Evolutionary conservation across 2,329 filamentous ascomycete species (phyloP).

Genomic region (Fusarium azukiicola): DNA sequence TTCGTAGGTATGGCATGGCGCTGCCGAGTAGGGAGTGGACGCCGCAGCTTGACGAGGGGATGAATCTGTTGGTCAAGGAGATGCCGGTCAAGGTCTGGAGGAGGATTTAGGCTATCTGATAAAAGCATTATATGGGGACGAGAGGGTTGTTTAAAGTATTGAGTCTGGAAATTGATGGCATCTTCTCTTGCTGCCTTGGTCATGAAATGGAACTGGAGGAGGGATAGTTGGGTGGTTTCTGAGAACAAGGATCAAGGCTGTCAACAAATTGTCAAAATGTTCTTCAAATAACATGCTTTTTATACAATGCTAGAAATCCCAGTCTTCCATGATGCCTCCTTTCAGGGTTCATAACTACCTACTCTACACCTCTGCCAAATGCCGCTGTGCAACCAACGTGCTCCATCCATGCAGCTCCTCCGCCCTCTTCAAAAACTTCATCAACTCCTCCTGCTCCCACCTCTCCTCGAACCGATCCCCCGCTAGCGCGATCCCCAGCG

Average conservation of each 20-base stretch:
- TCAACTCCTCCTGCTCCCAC: conserved; percentile 61
- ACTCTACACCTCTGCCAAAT: conserved; percentile 1
- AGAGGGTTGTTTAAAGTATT: background rate
- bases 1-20: conserved; percentile 61
- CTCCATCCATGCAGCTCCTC: conserved; percentile 47
- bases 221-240: too few relatives aligned
- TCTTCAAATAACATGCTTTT: too few relatives aligned
- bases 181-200: background rate
- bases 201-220: background rate
- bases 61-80: background rate
- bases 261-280: background rate
- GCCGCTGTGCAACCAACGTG: conserved; percentile 55
- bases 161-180: background rate
- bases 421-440: conserved; percentile 58
- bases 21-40: background rate
- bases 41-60: background rate
- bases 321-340: background rate
- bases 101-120: background rate
- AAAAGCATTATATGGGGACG: background rate
- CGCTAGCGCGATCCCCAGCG: conserved; percentile 47
- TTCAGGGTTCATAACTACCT: too few relatives aligned
- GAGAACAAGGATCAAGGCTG: background rate
- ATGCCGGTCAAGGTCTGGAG: conserved; percentile 18
- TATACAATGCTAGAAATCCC: too few relatives aligned
- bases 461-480: conserved; percentile 63